These are phyloP conservation scores for Poronia punctata DNA, from an alignment of 495 filamentous ascomycete species.

Conservation along the genomic window DNA sequence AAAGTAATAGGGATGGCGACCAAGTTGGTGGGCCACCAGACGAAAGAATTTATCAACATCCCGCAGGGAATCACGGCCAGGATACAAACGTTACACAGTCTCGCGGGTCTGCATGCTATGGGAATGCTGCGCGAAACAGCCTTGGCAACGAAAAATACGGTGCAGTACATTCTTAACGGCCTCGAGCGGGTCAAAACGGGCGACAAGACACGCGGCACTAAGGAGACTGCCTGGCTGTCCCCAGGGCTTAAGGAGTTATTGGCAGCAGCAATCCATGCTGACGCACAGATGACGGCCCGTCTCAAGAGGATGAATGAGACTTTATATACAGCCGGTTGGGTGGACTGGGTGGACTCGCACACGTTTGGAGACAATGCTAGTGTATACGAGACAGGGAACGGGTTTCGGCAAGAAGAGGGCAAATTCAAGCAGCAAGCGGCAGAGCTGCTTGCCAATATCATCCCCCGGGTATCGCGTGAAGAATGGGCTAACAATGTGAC, in stretches of 20 bases:
- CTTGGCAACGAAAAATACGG: constrained; percentile 26
- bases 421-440: constrained; percentile 8
- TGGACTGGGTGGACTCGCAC: constrained; percentile 24
- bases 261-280: constrained; percentile 17
- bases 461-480: constrained; percentile 13
- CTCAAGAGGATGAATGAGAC: constrained; percentile 25
- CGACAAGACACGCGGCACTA: constrained; percentile 30
- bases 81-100: constrained; percentile 17
- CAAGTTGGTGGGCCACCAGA: constrained; percentile 16
- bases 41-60: constrained; percentile 14
- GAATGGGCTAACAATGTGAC: constrained; percentile 14
- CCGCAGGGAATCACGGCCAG: constrained; percentile 13
- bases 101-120: constrained; percentile 25
- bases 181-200: constrained; percentile 31
- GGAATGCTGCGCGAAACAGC: constrained; percentile 32
- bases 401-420: constrained; percentile 12
- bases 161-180: constrained; percentile 23
- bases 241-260: constrained; percentile 32
- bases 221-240: constrained; percentile 27
- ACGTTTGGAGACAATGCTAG: constrained; percentile 11
- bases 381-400: neutral
- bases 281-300: constrained; percentile 25
- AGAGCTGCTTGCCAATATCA: neutral
- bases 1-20: constrained; percentile 6
- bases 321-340: constrained; percentile 33